Evolutionary conservation across 2,329 filamentous ascomycete species (phyloP).

Genomic region (Albophoma yamanashiensis): DNA sequence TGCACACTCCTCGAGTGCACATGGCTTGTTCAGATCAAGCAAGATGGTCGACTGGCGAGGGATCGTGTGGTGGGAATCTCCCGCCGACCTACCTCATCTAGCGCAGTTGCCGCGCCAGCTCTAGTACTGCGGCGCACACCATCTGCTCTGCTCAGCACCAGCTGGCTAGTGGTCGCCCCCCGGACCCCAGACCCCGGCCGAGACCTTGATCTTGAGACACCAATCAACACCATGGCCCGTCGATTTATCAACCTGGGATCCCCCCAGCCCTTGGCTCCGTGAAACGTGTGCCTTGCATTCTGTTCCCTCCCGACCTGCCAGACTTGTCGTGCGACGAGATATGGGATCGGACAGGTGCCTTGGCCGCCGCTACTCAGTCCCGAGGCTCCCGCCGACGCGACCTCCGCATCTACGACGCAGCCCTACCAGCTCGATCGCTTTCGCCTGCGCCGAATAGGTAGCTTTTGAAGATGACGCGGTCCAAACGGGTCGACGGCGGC

Average conservation of each 20-base stretch:
- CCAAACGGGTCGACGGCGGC: background rate
- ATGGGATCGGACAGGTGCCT: background rate
- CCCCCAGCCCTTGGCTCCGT: background rate
- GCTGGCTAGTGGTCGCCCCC: background rate
- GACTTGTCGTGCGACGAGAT: background rate
- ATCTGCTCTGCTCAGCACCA: background rate
- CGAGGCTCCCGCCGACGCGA: background rate
- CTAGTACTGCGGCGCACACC: background rate
- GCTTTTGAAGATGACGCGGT: background rate
- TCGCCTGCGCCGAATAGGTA: background rate
- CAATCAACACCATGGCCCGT: background rate
- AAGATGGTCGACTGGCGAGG: background rate
- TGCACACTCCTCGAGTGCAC: background rate
- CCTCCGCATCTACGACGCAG: background rate
- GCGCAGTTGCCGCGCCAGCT: no score
- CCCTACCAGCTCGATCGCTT: background rate
- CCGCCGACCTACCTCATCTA: no score
- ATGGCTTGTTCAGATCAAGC: background rate
- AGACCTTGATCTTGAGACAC: background rate
- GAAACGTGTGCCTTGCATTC: background rate
- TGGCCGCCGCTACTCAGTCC: background rate
- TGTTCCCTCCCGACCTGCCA: background rate
- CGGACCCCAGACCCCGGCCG: background rate
- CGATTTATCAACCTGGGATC: background rate
- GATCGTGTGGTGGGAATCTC: no score